A percentile compares a stretch with the other conserved stretches of the same genome.
phyloP scores from a whole-genome alignment of 352 stramenopile genomes.

The Phytophthora sp. region DNA sequence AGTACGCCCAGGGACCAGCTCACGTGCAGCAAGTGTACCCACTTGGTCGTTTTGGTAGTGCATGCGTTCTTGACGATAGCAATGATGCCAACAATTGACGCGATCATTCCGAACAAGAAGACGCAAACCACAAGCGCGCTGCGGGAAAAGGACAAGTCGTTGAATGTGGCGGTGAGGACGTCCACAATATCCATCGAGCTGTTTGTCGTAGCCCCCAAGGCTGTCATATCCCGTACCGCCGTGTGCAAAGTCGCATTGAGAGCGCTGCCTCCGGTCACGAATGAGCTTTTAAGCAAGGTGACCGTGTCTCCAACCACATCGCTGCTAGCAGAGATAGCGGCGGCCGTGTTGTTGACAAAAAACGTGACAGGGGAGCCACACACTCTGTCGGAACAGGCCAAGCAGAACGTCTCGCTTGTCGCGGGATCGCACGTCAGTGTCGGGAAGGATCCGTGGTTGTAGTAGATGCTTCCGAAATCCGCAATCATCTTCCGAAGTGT shows the following conservation, averaged over 20 bases:
- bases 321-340: slow-evolving; percentile 28
- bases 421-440: slow-evolving; percentile 47
- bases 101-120: slow-evolving; percentile 76
- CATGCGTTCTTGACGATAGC: slow-evolving; percentile 81
- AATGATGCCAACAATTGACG: slow-evolving; percentile 66
- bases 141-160: slow-evolving; percentile 80
- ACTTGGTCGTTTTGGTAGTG: slow-evolving; percentile 69
- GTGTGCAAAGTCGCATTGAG: slow-evolving; percentile 53
- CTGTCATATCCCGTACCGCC: slow-evolving; percentile 55
- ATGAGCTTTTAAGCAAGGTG: slow-evolving; percentile 45
- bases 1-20: slow-evolving; percentile 78
- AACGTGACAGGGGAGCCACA: slow-evolving; percentile 54
- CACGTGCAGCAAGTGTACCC: slow-evolving; percentile 78
- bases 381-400: slow-evolving; percentile 57
- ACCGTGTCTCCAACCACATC: slow-evolving; percentile 38
- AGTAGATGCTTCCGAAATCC: slow-evolving; percentile 64
- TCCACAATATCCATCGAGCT: slow-evolving; percentile 65
- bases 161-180: slow-evolving; percentile 68
- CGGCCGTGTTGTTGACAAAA: slow-evolving; percentile 44
- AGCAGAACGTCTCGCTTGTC: slow-evolving; percentile 51
- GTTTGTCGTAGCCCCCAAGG: slow-evolving; percentile 57
- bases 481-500: slow-evolving; percentile 64
- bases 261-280: slow-evolving; percentile 46
- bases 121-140: slow-evolving; percentile 77
- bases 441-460: slow-evolving; percentile 60